Conservation (phyloP, 2,329 filamentous ascomycete species). For the Trichoderma sp. region DNA sequence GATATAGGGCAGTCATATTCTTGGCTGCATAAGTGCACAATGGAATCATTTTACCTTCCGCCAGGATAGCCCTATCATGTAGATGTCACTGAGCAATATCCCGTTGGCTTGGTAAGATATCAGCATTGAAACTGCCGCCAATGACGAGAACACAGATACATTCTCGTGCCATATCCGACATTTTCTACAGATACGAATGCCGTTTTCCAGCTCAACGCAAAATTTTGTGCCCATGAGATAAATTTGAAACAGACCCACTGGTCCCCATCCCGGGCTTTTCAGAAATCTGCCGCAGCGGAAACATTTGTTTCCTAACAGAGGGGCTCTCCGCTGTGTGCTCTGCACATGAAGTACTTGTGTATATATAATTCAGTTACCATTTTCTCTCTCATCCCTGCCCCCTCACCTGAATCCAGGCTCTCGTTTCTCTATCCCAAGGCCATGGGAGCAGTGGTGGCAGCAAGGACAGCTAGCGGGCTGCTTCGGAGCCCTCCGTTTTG, state of each 20-base stretch:
- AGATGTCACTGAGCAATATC: background rate
- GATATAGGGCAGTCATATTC: background rate
- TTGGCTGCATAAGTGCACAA: background rate
- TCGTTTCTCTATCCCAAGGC: background rate
- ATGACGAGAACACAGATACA: background rate
- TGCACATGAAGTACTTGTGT: background rate
- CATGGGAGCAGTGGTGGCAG: background rate
- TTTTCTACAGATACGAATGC: background rate
- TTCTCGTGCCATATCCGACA: background rate
- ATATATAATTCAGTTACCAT: background rate
- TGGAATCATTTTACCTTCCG: background rate
- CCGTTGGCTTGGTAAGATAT: background rate
- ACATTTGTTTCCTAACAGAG: background rate
- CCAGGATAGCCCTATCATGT: background rate
- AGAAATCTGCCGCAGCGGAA: background rate
- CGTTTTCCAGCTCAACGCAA: background rate
- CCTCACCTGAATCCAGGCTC: background rate
- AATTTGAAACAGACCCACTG: background rate
- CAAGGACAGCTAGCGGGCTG: slow-evolving; percentile 11
- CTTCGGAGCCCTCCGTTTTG: slow-evolving; percentile 25
- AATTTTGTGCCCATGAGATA: background rate
- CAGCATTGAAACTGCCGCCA: background rate
- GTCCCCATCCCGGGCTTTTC: background rate
- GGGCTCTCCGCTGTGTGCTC: background rate
- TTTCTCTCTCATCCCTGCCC: background rate